phyloP scores from a whole-genome alignment of 148 eudicot genomes.

The Hydrangea macrophylla region DNA sequence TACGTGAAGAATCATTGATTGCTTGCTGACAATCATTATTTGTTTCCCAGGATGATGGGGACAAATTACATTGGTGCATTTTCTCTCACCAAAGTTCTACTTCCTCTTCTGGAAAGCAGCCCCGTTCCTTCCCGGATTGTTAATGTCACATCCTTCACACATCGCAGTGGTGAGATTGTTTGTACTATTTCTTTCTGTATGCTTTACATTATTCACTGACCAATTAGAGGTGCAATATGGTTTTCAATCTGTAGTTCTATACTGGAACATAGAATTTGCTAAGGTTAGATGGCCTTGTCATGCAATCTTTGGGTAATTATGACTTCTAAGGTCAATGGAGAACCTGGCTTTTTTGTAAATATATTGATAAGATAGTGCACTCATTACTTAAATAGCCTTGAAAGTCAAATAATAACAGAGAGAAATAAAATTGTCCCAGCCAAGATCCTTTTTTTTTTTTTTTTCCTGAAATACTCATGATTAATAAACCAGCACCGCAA shows the following conservation, averaged over 20 bases:
- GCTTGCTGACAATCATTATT: conserved; percentile 11
- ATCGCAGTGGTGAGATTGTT: conserved; percentile 63
- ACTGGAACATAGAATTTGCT: neutral
- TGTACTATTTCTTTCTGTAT: neutral
- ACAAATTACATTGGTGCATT: conserved; percentile 90
- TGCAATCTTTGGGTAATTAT: too few species aligned
- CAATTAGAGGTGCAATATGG: neutral
- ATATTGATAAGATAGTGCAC: too few species aligned
- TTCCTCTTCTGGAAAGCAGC: conserved; percentile 75
- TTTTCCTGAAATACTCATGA: too few species aligned
- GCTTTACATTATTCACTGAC: too few species aligned
- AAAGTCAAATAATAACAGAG: too few species aligned
- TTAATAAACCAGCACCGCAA: too few species aligned
- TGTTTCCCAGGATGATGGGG: conserved; percentile 66
- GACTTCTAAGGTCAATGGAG: too few species aligned
- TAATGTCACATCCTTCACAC: conserved; percentile 85
- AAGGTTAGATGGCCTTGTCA: neutral
- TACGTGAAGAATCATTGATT: neutral
- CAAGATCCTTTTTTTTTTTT: too few species aligned
- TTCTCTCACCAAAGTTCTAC: conserved; percentile 68
- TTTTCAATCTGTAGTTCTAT: neutral
- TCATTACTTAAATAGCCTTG: too few species aligned
- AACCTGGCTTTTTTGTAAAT: too few species aligned
- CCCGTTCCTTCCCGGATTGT: conserved; percentile 82
- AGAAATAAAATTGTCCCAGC: too few species aligned